Base-by-base conservation (phyloP, 2,329 filamentous ascomycete genomes). In the Lecanoromycetidae sp. region DNA sequence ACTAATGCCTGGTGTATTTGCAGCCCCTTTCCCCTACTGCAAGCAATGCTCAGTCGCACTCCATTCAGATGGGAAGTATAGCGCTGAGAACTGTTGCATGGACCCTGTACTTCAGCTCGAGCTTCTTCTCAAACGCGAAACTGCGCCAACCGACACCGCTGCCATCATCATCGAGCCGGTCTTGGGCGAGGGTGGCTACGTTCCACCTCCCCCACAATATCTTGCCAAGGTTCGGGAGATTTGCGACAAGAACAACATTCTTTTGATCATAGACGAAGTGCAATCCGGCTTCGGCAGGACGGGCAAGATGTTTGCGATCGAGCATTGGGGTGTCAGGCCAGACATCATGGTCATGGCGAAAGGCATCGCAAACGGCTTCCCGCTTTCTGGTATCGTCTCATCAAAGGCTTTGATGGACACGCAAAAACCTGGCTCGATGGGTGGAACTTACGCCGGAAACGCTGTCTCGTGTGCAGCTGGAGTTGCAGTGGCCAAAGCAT, bases 271-370 rank as follows among this genome's bases (percentile, higher is more conserved):
- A 10, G 67, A 70, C 46, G 67, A 70, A 47, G 67, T 69, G 2
- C 66, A 69, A 44, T 65, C 57, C 25, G 67, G 66, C 7, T 67
- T 65, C 53, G 67, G 66, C 2, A 60, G 66, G 25, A 69, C 66
- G 1, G 67, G 66, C 17, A 63, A 64, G 34, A 66, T 68, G 61
- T 69, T 67, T 48, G 66, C 65, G 5, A 55, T 67, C 10, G 63
- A 70, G 50, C 63, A 69, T 48, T 67, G 59, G 48, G 60, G 58
- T 20, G 65, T 70, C 15, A 57, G 63, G 15, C 67, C 66, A 2
- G 66, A 70, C 39, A 65, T 70, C 23, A 52, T 69, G 34, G 56
- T 68, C 49, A 66, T 70, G 25, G 39, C 38, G 1, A 54, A 55
- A 34, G 52, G 52, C 2, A 54, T 55, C 9, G 53, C 52, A 2